phyloP scores from a whole-genome alignment of 1,284 basidiomycete genomes.

The Leccinum subatratum region DNA sequence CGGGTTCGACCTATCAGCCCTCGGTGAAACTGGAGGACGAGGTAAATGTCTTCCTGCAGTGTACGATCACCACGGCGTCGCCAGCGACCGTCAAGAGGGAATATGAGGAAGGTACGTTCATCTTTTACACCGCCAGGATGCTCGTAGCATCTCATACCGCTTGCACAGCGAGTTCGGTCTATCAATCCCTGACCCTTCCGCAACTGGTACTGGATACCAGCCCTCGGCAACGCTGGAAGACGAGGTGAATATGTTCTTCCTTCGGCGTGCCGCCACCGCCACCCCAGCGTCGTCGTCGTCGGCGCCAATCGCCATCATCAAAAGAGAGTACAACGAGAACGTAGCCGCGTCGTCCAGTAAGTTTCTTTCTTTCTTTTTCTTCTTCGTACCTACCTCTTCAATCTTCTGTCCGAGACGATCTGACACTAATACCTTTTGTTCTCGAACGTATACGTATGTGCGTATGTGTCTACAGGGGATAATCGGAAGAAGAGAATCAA shows the following conservation, averaged over 20 bases:
- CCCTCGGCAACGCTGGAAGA: background rate
- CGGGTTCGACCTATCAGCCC: background rate
- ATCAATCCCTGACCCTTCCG: background rate
- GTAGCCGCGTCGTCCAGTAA: constrained; percentile 6
- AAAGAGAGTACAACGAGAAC: background rate
- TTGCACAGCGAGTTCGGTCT: background rate
- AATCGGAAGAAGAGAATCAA: background rate
- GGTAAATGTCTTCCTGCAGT: background rate
- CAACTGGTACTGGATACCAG: background rate
- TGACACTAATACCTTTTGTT: background rate
- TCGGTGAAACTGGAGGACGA: background rate
- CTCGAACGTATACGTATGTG: background rate
- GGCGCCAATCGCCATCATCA: background rate
- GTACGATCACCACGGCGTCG: background rate
- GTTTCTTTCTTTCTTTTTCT: constrained; percentile 31
- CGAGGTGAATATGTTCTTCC: background rate
- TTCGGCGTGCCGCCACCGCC: background rate
- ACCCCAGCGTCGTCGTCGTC: background rate
- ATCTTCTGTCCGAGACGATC: background rate
- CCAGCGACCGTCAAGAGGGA: background rate
- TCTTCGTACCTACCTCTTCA: background rate
- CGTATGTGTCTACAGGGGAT: background rate
- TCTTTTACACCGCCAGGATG: background rate
- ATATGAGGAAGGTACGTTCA: background rate
- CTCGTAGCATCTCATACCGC: background rate